A percentile compares a stretch with the other conserved stretches of the same genome.
Evolutionary conservation across 345 rosid species (phyloP).

Genomic region (Salix koriyanagi): DNA sequence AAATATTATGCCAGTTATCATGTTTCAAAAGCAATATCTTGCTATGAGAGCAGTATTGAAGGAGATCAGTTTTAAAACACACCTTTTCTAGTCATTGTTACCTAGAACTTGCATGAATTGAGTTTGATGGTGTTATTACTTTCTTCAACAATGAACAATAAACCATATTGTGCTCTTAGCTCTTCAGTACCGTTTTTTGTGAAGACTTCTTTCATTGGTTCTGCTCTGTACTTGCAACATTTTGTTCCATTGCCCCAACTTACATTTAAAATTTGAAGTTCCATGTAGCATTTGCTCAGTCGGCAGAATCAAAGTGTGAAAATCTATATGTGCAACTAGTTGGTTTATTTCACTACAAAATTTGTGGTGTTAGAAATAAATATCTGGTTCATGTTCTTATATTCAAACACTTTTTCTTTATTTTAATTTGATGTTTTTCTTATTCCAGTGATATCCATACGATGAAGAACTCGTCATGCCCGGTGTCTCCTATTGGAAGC

Average conservation of each 20-base stretch:
- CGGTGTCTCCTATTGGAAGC: slow-evolving; percentile 24
- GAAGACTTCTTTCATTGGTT: background rate
- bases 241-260: background rate
- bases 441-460: slow-evolving; percentile 18
- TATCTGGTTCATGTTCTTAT: no score
- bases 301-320: no score
- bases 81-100: background rate
- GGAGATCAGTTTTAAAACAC: background rate
- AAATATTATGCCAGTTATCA: background rate
- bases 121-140: background rate
- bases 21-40: background rate
- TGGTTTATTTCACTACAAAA: no score
- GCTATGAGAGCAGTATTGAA: background rate
- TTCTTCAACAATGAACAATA: background rate
- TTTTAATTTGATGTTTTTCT: background rate
- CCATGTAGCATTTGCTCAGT: background rate
- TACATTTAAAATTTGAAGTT: background rate
- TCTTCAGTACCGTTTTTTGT: background rate
- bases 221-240: background rate
- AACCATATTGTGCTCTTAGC: no score
- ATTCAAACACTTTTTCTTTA: background rate
- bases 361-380: no score
- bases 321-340: no score
- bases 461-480: slow-evolving; percentile 16
- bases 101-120: background rate